Conservation (phyloP, 2,329 filamentous ascomycete species). For the Camillea tinctor region DNA sequence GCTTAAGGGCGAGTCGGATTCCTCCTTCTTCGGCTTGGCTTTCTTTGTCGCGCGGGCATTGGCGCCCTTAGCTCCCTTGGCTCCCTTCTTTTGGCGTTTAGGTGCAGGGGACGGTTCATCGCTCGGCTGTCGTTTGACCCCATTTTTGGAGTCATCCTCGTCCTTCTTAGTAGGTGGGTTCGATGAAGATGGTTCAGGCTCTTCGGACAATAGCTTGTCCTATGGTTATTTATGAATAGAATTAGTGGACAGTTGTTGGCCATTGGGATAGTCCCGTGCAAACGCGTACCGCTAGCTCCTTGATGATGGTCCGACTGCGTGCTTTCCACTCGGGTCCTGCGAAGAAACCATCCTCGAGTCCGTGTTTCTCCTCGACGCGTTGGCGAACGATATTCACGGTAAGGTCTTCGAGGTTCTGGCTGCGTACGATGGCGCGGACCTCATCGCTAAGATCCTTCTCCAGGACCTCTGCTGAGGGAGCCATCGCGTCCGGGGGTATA, state of each 20-base stretch:
- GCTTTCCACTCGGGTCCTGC: slow-evolving; percentile 52
- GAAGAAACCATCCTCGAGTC: slow-evolving; percentile 52
- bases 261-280: not conserved
- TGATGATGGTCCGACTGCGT: slow-evolving; percentile 58
- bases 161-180: slow-evolving; percentile 13
- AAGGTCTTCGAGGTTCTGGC: slow-evolving; percentile 42
- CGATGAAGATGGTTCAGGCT: slow-evolving; percentile 15
- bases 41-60: slow-evolving; percentile 27
- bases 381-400: slow-evolving; percentile 59
- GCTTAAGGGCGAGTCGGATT: slow-evolving; percentile 30
- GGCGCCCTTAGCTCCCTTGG: slow-evolving; percentile 22
- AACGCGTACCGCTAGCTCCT: slow-evolving; percentile 46
- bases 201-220: slow-evolving; percentile 18
- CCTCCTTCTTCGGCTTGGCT: slow-evolving; percentile 30
- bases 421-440: slow-evolving; percentile 44
- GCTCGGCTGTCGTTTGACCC: slow-evolving; percentile 31
- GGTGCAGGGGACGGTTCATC: slow-evolving; percentile 37
- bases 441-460: slow-evolving; percentile 47
- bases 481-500: slow-evolving; percentile 33
- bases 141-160: slow-evolving; percentile 27
- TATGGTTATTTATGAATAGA: slow-evolving; percentile 9
- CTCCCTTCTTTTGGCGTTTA: slow-evolving; percentile 38
- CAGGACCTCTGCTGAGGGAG: slow-evolving; percentile 41
- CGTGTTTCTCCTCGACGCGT: slow-evolving; percentile 47
- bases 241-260: slow-evolving; percentile 10